Conservation (phyloP, 2,329 filamentous ascomycete genomes). For the Exophiala spinifera region DNA sequence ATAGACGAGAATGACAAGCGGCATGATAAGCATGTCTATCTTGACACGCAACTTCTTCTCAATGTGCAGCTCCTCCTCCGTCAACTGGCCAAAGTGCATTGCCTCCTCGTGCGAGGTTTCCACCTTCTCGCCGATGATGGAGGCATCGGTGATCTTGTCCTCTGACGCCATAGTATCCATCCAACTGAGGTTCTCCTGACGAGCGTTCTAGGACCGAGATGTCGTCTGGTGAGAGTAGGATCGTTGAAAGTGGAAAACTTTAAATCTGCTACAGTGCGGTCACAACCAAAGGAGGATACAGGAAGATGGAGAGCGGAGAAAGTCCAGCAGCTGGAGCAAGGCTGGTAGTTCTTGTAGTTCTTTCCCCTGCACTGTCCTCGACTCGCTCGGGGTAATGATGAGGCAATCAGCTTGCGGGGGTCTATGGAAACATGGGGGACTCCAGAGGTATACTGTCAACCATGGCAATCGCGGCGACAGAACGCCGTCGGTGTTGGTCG, state of each 20-base stretch:
- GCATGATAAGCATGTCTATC: conserved; percentile 35
- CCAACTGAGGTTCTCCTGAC: too few species aligned
- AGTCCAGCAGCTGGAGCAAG: not conserved
- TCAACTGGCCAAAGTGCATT: conserved; percentile 10
- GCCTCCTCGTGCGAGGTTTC: conserved; percentile 10
- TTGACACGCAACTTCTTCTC: conserved; percentile 30
- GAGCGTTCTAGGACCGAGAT: too few species aligned
- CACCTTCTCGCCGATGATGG: not conserved
- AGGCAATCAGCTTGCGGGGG: not conserved
- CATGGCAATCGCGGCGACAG: not conserved
- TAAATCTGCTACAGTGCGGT: not conserved
- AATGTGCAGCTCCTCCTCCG: conserved; percentile 32
- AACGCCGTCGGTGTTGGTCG: not conserved
- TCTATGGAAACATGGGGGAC: not conserved
- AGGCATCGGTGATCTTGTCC: not conserved
- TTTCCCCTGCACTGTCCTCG: not conserved
- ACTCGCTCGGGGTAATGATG: not conserved
- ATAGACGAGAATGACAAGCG: conserved; percentile 34
- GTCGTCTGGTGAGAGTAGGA: not conserved
- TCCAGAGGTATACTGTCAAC: not conserved
- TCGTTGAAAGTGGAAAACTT: not conserved
- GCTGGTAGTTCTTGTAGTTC: not conserved
- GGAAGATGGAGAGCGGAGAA: not conserved
- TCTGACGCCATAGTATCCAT: not conserved
- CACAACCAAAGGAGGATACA: not conserved